Evolutionary conservation across 805 yeast genomes (phyloP).

Genomic region (Cyberlindnera sargentensis): DNA sequence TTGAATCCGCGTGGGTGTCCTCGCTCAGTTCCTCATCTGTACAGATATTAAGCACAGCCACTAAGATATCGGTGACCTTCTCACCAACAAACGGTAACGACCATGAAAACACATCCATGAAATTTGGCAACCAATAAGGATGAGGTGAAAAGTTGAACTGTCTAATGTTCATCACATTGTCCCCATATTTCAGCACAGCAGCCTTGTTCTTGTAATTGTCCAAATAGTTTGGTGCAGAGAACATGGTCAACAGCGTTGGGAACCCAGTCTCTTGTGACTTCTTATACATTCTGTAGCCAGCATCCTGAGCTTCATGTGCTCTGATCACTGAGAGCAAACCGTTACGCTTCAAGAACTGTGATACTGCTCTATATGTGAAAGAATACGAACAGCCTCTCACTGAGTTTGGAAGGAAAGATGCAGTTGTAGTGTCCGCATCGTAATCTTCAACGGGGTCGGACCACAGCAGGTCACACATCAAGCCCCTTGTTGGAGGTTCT

Average conservation of each 20-base stretch:
- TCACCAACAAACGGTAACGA: conserved; percentile 96
- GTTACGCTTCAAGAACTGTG: conserved; percentile 70
- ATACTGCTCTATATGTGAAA: conserved; percentile 69
- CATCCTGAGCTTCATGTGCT: conserved; percentile 97
- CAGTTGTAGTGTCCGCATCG: conserved; percentile 54
- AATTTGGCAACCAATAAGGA: conserved; percentile 95
- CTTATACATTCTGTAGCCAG: conserved; percentile 92
- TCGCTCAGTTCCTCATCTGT: conserved; percentile 90
- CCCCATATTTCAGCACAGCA: conserved; percentile 86
- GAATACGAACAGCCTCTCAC: conserved; percentile 92
- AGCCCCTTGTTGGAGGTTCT: conserved; percentile 89
- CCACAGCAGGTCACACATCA: conserved; percentile 95
- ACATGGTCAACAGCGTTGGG: conserved; percentile 84
- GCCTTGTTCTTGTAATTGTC: conserved; percentile 93
- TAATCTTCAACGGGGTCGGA: conserved; percentile 92
- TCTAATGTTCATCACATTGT: conserved; percentile 88
- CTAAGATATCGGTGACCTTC: conserved; percentile 88
- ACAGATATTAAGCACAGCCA: conserved; percentile 84
- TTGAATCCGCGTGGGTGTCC: conserved; percentile 44
- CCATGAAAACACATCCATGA: conserved; percentile 98
- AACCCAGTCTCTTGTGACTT: conserved; percentile 79
- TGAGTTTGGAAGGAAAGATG: conserved; percentile 52
- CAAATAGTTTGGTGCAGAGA: conserved; percentile 92
- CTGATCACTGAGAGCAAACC: conserved; percentile 79
- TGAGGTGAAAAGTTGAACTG: conserved; percentile 92